Evolutionary conservation across 768 basidiomycete species (phyloP), one percentile per base, ranked within the genome.

Genomic region (Termitomyces sp.): DNA sequence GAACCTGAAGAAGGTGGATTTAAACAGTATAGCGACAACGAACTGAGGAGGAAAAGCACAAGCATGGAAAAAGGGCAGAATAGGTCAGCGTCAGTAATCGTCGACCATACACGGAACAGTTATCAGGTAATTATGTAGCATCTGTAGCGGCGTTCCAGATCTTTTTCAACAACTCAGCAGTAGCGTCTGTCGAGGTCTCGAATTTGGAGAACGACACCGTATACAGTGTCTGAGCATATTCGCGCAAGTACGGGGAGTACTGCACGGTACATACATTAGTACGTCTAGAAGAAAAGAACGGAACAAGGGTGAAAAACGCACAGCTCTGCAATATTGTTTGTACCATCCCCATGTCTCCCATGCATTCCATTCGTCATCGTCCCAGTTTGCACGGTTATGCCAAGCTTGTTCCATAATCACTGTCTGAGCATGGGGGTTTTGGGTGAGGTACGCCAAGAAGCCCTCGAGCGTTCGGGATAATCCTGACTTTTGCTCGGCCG

Each of bases 261-360:
- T 94, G 63, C 16, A 36, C 7, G 2, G 55, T 28, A 39, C 57
- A 50, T 38, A 33, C 7, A 60, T 65, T 4, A 65, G 63, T 36
- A 7, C 7, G 24, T 28, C 28, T 16, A 15, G 32, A 12, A 57
- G 44, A 32, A 42, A 18, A 45, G 9, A 48, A 28, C 28, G 4
- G 28, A 28, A 28, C 2, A 2, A 61, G 16, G 8, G 49, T 56
- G 38, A 36, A 57, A 24, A 42, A 28, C 91, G 64, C 57, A 94
- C 94, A 72, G 76, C 81, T 68, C 92, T 80, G 73, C 90, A 91
- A 76, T 94, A 95, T 67, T 96, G 92, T 62, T 90, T 79, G 66
- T 91, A 95, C 94, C 94, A 96, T 2, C 90, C 88, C 89, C 91
- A 94, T 0, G 88, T 91, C 75, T 91, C 88, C 92, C 92, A 94